Conservation (phyloP, 108 stramenopile genomes). For the Fragilaria radians region DNA sequence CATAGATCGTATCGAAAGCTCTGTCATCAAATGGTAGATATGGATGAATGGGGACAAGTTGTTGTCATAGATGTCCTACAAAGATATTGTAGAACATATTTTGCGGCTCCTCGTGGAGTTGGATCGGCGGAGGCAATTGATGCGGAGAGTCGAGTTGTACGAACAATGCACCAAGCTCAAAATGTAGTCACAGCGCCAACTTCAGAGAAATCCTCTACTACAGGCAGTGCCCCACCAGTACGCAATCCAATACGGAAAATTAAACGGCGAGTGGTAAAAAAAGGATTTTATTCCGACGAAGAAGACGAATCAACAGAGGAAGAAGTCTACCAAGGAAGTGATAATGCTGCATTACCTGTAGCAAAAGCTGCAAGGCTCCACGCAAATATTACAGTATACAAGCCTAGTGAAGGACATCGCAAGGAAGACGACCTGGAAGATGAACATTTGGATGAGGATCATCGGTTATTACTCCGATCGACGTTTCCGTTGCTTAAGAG, state of each 20-base stretch:
- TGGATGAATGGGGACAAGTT: conserved; percentile 99
- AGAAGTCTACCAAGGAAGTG: conserved; percentile 41
- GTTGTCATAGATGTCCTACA: conserved; percentile 73
- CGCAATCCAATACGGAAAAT: conserved; percentile 21
- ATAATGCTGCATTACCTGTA: neutral
- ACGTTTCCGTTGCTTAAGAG: conserved; percentile 89
- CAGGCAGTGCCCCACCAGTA: conserved; percentile 11
- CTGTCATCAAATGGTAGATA: conserved; percentile 95
- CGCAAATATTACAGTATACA: neutral
- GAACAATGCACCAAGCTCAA: conserved; percentile 21
- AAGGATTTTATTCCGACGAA: conserved; percentile 97
- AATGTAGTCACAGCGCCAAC: neutral
- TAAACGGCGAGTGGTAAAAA: conserved; percentile 81
- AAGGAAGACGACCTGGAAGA: conserved; percentile 30
- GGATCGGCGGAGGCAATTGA: conserved; percentile 81
- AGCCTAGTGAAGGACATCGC: neutral
- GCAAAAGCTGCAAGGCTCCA: neutral
- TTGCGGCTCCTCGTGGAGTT: conserved; percentile 58
- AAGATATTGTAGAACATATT: conserved; percentile 89
- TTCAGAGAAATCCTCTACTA: neutral
- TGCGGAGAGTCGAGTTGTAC: conserved; percentile 58
- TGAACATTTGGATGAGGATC: conserved; percentile 86
- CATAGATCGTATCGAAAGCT: conserved; percentile 91
- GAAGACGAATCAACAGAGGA: conserved; percentile 91
- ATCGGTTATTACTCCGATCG: conserved; percentile 74